A percentile compares a stretch with the other conserved stretches of the same genome.
These are phyloP conservation scores for Monilinia fructicola DNA, from an alignment of 2,329 filamentous ascomycete species.

Conservation along the genomic window DNA sequence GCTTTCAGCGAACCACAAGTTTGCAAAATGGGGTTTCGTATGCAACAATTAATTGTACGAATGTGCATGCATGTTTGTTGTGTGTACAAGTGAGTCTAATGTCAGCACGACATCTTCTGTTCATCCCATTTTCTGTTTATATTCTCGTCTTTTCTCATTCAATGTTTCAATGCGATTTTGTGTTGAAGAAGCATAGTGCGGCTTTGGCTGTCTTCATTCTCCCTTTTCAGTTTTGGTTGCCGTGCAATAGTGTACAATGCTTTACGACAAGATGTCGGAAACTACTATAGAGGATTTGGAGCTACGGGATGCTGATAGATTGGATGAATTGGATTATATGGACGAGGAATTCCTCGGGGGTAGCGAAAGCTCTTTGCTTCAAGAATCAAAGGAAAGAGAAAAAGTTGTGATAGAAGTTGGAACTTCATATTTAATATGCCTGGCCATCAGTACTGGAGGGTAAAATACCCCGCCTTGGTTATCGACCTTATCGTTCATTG, in stretches of 20 bases:
- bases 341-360: conserved; percentile 10
- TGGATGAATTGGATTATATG: conserved; percentile 5
- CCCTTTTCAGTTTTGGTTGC: not conserved
- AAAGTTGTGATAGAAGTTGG: conserved; percentile 1
- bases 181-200: not conserved
- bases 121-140: not conserved
- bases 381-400: not conserved
- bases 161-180: not conserved
- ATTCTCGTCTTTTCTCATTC: not conserved
- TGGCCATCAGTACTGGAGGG: conserved; percentile 24
- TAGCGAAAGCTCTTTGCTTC: conserved; percentile 12
- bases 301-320: not conserved
- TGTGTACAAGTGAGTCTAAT: conserved; percentile 1
- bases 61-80: conserved; percentile 5
- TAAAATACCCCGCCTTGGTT: not conserved
- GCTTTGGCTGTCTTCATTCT: conserved; percentile 7
- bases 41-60: conserved; percentile 12
- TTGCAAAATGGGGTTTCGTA: not conserved
- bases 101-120: not conserved
- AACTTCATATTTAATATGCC: conserved; percentile 11
- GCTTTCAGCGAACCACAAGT: conserved; percentile 15
- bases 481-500: not conserved
- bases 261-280: conserved; percentile 8
- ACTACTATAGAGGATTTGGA: not conserved
- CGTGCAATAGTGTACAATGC: not conserved